phyloP scores from a whole-genome alignment of 2,329 filamentous ascomycete genomes.

The Trichophyton equinum region DNA sequence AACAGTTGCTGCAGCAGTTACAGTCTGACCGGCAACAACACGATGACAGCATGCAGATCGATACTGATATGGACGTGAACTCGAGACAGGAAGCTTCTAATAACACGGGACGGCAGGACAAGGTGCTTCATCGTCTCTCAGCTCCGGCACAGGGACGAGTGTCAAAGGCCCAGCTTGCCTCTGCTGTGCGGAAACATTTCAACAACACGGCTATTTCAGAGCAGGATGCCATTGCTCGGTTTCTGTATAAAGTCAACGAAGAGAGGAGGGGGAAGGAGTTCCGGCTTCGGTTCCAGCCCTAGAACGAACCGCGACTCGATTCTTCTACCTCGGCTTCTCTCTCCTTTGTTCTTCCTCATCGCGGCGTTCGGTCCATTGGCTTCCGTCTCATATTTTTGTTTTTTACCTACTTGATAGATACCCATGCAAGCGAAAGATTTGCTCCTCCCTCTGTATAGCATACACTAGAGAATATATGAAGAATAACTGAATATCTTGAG shows the following conservation, averaged over 20 bases:
- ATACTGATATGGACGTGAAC: neutral
- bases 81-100: neutral
- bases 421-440: neutral
- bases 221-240: slow-evolving; percentile 36
- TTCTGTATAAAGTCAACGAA: slow-evolving; percentile 38
- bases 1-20: neutral
- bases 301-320: neutral
- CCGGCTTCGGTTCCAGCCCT: slow-evolving; percentile 32
- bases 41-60: neutral
- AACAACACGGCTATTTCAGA: slow-evolving; percentile 36
- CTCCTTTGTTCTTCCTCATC: neutral
- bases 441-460: neutral
- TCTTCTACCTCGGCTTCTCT: neutral
- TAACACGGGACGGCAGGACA: neutral
- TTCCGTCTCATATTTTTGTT: neutral
- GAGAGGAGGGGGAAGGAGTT: slow-evolving; percentile 31
- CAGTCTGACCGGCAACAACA: slow-evolving; percentile 9
- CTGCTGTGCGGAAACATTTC: slow-evolving; percentile 36
- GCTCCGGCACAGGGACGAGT: slow-evolving; percentile 26
- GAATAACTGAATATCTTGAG: neutral
- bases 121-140: neutral
- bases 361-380: neutral
- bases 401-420: neutral
- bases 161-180: slow-evolving; percentile 31
- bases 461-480: neutral